These are phyloP conservation scores for Aspergillus kassunensis DNA, from an alignment of 495 filamentous ascomycete species.

Conservation along the genomic window DNA sequence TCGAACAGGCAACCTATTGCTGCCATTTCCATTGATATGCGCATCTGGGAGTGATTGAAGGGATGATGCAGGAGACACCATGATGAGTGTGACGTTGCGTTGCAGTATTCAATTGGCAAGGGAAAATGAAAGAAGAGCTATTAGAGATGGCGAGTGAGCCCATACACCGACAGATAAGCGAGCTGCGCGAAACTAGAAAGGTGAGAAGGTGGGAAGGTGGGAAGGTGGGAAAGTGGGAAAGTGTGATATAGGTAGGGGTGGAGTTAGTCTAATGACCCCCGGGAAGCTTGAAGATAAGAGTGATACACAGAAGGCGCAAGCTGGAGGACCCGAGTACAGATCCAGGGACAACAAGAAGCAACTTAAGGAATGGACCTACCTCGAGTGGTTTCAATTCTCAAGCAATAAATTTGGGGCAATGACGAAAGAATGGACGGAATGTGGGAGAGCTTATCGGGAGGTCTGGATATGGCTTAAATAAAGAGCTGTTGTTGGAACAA, in stretches of 20 bases:
- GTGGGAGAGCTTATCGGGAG: conserved; percentile 17
- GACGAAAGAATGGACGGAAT: conserved; percentile 9
- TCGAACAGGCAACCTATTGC: conserved; percentile 29
- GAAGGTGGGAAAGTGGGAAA: neutral
- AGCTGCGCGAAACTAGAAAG: neutral
- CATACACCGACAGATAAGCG: neutral
- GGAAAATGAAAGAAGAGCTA: neutral
- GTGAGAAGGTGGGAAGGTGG: neutral
- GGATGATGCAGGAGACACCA: conserved; percentile 36
- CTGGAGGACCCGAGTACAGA: neutral
- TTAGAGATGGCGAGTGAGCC: conserved; percentile 4
- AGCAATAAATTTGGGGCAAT: conserved; percentile 5
- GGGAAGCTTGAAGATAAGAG: conserved; percentile 11
- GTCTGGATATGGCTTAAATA: neutral
- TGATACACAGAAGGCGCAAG: conserved; percentile 8
- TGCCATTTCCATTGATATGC: conserved; percentile 32
- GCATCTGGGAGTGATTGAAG: conserved; percentile 28
- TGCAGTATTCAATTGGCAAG: neutral
- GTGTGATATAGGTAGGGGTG: neutral
- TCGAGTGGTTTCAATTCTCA: neutral
- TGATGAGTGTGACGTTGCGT: conserved; percentile 12
- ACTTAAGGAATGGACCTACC: neutral
- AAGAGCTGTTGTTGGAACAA: neutral
- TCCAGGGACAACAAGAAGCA: neutral
- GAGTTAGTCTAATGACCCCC: neutral